A percentile compares a stretch with the other conserved stretches of the same genome.
Evolutionary conservation across 441 rosid genomes (phyloP).

Genomic region (Hypseocharis bilobata): DNA sequence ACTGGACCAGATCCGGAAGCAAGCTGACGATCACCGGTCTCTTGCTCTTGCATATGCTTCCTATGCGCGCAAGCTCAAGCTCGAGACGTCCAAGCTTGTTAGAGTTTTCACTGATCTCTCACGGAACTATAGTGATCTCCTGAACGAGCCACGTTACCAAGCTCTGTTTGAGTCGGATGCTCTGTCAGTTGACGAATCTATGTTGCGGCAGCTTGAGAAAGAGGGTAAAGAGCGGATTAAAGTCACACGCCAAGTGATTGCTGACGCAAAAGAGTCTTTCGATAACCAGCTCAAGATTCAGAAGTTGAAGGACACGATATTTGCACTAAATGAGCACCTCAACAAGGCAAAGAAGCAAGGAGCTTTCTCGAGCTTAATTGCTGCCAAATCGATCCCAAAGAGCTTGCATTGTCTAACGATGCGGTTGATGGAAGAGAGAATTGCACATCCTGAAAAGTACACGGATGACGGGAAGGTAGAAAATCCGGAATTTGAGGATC

Average conservation of each 20-base stretch:
- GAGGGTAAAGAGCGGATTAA: constrained; percentile 87
- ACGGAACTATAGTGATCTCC: constrained; percentile 64
- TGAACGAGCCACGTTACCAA: constrained; percentile 53
- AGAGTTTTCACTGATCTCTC: constrained; percentile 83
- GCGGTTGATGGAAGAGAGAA: constrained; percentile 80
- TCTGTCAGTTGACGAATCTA: constrained; percentile 51
- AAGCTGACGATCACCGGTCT: constrained; percentile 81
- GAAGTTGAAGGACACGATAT: constrained; percentile 80
- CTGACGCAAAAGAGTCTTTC: constrained; percentile 81
- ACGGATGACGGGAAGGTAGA: constrained; percentile 54
- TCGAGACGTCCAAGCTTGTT: constrained; percentile 79
- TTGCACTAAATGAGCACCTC: constrained; percentile 63
- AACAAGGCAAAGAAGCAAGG: constrained; percentile 80
- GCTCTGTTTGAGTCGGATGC: constrained; percentile 56
- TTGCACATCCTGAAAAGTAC: constrained; percentile 63
- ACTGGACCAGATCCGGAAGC: constrained; percentile 78
- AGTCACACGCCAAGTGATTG: constrained; percentile 70
- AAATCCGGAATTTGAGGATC: constrained; percentile 55
- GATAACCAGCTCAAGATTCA: constrained; percentile 90
- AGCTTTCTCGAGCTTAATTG: constrained; percentile 62
- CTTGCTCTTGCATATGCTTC: constrained; percentile 73
- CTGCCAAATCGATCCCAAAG: constrained; percentile 76
- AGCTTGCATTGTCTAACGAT: constrained; percentile 86
- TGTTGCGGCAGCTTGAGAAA: constrained; percentile 70
- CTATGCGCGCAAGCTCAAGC: constrained; percentile 89